Evolutionary conservation across 192 early-diverging fungal genomes (phyloP).

Genomic region (Pilaira anomala): DNA sequence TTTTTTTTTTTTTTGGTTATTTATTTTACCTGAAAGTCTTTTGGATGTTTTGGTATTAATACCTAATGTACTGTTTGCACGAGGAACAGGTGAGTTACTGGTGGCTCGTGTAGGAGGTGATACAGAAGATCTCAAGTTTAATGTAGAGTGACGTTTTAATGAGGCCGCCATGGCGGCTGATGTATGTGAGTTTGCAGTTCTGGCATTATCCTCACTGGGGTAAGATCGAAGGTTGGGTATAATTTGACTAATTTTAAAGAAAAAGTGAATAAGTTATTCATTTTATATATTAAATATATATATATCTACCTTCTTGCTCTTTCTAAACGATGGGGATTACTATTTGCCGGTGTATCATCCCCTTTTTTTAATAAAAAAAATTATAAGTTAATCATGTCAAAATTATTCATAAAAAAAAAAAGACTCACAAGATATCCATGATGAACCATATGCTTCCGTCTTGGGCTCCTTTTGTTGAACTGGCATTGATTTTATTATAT

Average conservation of each 20-base stretch:
- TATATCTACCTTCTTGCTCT: slow-evolving; percentile 1
- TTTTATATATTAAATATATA: not conserved
- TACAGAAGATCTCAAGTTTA: not conserved
- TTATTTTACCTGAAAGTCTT: not conserved
- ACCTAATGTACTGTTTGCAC: too few species aligned
- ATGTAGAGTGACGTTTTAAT: not conserved
- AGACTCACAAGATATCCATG: slow-evolving; percentile 5
- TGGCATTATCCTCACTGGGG: not conserved
- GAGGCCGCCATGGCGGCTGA: too few species aligned
- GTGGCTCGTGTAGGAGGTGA: not conserved
- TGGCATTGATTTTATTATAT: not conserved
- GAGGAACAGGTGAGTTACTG: too few species aligned
- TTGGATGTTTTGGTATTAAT: not conserved
- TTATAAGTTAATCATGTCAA: not conserved
- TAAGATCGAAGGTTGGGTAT: slow-evolving; percentile 17
- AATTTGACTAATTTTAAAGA: slow-evolving; percentile 18
- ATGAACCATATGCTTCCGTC: not conserved
- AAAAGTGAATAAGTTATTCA: not conserved
- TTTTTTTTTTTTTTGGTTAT: not conserved
- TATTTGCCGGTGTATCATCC: not conserved
- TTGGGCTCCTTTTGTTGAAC: not conserved
- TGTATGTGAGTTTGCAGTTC: not conserved
- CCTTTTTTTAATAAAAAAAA: not conserved
- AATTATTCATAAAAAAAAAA: not conserved
- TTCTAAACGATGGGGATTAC: not conserved